A percentile compares a stretch with the other conserved stretches of the same genome.
phyloP scores from a whole-genome alignment of 2,329 filamentous ascomycete species.

The Phialophora tarda region DNA sequence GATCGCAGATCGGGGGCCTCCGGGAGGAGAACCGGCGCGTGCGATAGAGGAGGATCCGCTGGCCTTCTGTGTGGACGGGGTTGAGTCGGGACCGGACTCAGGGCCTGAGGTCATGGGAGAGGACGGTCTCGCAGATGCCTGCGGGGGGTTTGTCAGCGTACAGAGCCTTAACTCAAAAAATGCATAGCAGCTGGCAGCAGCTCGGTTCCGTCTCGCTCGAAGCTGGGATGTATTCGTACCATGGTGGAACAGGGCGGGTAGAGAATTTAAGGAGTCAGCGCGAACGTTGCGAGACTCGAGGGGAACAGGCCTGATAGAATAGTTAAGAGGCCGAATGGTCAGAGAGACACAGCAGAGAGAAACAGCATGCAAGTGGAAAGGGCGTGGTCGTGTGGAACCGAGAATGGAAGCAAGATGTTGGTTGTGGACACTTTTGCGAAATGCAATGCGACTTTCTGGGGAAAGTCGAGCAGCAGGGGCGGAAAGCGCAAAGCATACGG shows the following conservation, averaged over 20 bases:
- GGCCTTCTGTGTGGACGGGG: slow-evolving; percentile 58
- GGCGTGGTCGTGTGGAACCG: slow-evolving; percentile 5
- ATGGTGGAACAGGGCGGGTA: slow-evolving; percentile 5
- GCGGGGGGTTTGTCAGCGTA: not conserved
- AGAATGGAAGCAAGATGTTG: not conserved
- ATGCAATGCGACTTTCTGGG: slow-evolving; percentile 23
- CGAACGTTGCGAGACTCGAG: too few species aligned
- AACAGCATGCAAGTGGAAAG: not conserved
- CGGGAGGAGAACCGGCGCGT: slow-evolving; percentile 85
- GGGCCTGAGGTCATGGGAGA: slow-evolving; percentile 53
- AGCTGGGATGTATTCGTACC: slow-evolving; percentile 11
- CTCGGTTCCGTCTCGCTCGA: not conserved
- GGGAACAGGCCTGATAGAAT: too few species aligned
- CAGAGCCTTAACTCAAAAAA: not conserved
- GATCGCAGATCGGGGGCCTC: slow-evolving; percentile 93
- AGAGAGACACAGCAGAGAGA: not conserved
- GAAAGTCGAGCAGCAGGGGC: slow-evolving; percentile 20
- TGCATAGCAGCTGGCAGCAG: not conserved
- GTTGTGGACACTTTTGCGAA: slow-evolving; percentile 32
- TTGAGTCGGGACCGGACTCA: slow-evolving; percentile 54
- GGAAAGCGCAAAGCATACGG: not conserved
- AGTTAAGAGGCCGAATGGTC: not conserved
- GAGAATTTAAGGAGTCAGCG: not conserved
- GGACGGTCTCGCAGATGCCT: slow-evolving; percentile 42
- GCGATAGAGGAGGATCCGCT: slow-evolving; percentile 72